Percentiles rank a stretch among this genome's conserved stretches.
These are phyloP conservation scores for Nectriaceae sp. DNA, from an alignment of 2,329 filamentous ascomycete genomes.

Conservation along the genomic window DNA sequence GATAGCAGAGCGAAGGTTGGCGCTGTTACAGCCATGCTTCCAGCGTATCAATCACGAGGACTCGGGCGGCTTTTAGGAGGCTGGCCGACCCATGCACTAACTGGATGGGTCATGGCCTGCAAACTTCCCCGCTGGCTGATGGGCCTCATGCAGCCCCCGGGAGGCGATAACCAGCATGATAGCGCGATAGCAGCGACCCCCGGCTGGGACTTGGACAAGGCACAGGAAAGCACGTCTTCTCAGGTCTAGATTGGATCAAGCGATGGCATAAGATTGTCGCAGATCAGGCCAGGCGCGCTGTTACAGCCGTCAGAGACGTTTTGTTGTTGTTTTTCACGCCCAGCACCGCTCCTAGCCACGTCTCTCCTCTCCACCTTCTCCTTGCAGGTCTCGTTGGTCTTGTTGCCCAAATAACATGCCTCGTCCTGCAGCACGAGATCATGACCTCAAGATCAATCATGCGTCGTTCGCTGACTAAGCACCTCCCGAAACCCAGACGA, in stretches of 20 bases:
- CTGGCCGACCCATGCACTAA: background rate
- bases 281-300: conserved; percentile 9
- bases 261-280: background rate
- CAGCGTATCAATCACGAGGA: background rate
- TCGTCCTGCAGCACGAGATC: too few relatives aligned
- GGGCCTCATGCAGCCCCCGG: background rate
- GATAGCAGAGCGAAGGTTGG: background rate
- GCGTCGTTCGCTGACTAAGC: conserved; percentile 25
- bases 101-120: background rate
- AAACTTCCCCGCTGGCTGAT: conserved; percentile 14
- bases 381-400: too few relatives aligned
- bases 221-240: conserved; percentile 1
- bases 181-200: conserved; percentile 9
- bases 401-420: too few relatives aligned
- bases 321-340: too few relatives aligned
- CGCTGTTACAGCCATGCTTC: background rate
- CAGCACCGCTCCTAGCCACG: too few relatives aligned
- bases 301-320: too few relatives aligned
- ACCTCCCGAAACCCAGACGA: conserved; percentile 19
- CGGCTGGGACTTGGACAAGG: background rate
- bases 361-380: too few relatives aligned
- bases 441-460: background rate
- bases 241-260: conserved; percentile 1
- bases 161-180: conserved; percentile 1
- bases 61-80: background rate